Evolutionary conservation across 352 stramenopile species (phyloP).

Genomic region (Aphanomyces invadans): DNA sequence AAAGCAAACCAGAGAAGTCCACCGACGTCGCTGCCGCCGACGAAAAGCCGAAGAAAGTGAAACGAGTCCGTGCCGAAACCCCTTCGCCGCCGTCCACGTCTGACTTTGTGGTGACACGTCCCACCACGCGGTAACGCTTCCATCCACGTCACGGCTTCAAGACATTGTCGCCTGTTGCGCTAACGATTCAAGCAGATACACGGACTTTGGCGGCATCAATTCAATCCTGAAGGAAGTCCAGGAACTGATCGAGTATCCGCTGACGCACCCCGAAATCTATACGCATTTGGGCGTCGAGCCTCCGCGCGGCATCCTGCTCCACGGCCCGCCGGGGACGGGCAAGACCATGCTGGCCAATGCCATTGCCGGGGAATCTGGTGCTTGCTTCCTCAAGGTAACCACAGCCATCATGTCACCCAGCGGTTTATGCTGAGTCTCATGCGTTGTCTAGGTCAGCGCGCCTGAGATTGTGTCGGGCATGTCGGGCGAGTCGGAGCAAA

Average conservation of each 20-base stretch:
- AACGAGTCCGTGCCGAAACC: conserved; percentile 34
- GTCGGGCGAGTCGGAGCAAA: conserved; percentile 85
- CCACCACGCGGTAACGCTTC: conserved; percentile 38
- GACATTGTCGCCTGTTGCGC: too few relatives aligned
- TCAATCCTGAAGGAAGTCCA: conserved; percentile 81
- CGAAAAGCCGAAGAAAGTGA: conserved; percentile 66
- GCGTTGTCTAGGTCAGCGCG: conserved; percentile 44
- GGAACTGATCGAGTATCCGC: conserved; percentile 93
- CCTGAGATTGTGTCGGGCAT: conserved; percentile 93
- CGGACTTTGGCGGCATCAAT: conserved; percentile 86
- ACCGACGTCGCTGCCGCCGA: conserved; percentile 2
- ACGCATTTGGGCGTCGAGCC: conserved; percentile 88
- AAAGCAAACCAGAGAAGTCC: conserved; percentile 8
- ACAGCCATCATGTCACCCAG: not conserved
- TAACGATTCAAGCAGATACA: conserved; percentile 35
- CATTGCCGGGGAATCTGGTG: conserved; percentile 88
- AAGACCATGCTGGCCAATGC: conserved; percentile 92
- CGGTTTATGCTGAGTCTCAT: not conserved
- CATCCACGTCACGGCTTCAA: not conserved
- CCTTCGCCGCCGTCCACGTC: conserved; percentile 2
- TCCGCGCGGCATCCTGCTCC: conserved; percentile 85
- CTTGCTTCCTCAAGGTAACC: conserved; percentile 73
- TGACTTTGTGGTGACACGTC: conserved; percentile 61
- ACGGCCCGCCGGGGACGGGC: conserved; percentile 89
- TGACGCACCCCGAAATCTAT: conserved; percentile 92